Conservation (phyloP, 306 rosid species). For the Trifolium fragiferum region DNA sequence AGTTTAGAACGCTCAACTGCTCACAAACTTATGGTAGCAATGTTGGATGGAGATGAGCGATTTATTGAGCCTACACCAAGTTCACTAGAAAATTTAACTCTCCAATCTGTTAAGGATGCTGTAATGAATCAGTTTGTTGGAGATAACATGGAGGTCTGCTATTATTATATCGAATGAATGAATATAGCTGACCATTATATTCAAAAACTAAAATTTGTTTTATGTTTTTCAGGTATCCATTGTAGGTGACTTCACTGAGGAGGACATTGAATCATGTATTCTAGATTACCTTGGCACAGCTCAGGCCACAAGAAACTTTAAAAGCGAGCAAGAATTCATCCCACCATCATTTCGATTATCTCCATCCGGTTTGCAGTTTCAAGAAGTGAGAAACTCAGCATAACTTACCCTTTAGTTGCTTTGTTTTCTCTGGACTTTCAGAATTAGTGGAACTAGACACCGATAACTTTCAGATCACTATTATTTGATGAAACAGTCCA, state of each 20-base stretch:
- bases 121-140: slow-evolving; percentile 95
- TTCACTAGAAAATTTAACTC: slow-evolving; percentile 77
- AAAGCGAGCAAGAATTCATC: slow-evolving; percentile 45
- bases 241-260: slow-evolving; percentile 91
- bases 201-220: slow-evolving; percentile 33
- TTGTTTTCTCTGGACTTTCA: not conserved
- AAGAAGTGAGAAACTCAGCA: slow-evolving; percentile 74
- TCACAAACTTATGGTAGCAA: slow-evolving; percentile 97
- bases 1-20: slow-evolving; percentile 99
- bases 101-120: slow-evolving; percentile 87
- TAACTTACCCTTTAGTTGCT: slow-evolving; percentile 27
- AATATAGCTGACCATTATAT: slow-evolving; percentile 32
- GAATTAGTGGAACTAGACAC: slow-evolving; percentile 25
- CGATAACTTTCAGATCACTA: not conserved
- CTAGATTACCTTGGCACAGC: slow-evolving; percentile 97
- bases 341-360: slow-evolving; percentile 78
- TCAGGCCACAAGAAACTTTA: slow-evolving; percentile 52
- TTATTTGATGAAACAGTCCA: not conserved
- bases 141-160: slow-evolving; percentile 92
- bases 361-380: slow-evolving; percentile 78
- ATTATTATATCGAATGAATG: slow-evolving; percentile 30
- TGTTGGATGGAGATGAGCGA: slow-evolving; percentile 94
- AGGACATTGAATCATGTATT: slow-evolving; percentile 89
- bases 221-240: slow-evolving; percentile 71
- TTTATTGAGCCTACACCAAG: slow-evolving; percentile 96